Base-by-base conservation (phyloP, 345 rosid genomes). In the Eucalyptus pauciflora region DNA sequence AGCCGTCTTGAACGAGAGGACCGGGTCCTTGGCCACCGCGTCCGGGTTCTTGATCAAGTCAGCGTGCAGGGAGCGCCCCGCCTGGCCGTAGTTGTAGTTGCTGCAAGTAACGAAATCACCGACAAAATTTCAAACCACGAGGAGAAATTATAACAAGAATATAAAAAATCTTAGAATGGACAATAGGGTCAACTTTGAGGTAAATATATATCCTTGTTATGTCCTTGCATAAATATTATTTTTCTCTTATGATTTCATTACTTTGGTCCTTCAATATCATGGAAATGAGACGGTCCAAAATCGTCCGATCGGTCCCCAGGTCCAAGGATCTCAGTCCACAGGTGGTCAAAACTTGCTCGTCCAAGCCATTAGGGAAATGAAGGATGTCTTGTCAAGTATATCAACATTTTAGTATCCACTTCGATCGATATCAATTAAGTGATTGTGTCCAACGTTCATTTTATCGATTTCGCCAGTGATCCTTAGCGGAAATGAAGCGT, bases 61-160 rank as follows among this genome's bases (percentile, higher is more conserved):
- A 13, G 2, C n/a, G 7, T 79, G 71, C 20, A 91, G 79, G 60
- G 91, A 90, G 79, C 27, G 87, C 7, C 91, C 93, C 9, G 89
- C 93, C 46, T 76, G 91, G 24, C 89, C 91, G 45, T 90, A 91
- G 90, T 91, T 90, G 90, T 91, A 91, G 87, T 91, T 91, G 93
- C 93, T 91, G 87, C 64, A 13, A 43, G 48, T 22, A 22, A 76
- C 24, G 83, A 76, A 76, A 18, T 22, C 27, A 13, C 8, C 48
- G 83, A 76, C 83, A 20, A 76, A 76, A 76, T 10, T 76, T 41
- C 46, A 76, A 60, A 60, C 58, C 58, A 20, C 8, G 58, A 52
- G 58, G 58, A 52, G 58, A 52, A 52, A 52, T 3, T 52, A 52
- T 52, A 52, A 3, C 22, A 31, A 31, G 7, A 69, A 69, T 69